These are phyloP conservation scores for Malassezia caprae DNA, from an alignment of 1,284 basidiomycete species.

Conservation along the genomic window DNA sequence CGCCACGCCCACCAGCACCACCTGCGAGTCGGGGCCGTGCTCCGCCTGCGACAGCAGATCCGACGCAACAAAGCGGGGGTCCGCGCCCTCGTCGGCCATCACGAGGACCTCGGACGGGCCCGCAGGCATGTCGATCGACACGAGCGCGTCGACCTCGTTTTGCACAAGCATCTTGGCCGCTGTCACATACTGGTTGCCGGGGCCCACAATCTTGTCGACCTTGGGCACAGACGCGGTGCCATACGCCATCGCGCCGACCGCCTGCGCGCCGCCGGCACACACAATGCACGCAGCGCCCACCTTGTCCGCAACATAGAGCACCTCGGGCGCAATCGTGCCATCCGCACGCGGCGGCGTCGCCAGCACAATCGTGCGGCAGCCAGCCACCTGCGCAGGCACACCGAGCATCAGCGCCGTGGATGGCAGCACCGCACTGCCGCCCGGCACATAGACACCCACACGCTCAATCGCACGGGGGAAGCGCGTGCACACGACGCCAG, in stretches of 20 bases:
- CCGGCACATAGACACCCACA: conserved; percentile 94
- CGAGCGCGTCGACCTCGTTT: conserved; percentile 92
- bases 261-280: conserved; percentile 77
- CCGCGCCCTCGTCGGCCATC: conserved; percentile 76
- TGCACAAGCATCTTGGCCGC: conserved; percentile 98
- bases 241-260: conserved; percentile 92
- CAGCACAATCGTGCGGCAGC: conserved; percentile 81
- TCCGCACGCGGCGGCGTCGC: conserved; percentile 75
- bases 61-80: conserved; percentile 84
- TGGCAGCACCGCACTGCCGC: conserved; percentile 89
- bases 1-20: conserved; percentile 74
- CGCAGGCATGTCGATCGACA: conserved; percentile 98
- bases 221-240: conserved; percentile 93
- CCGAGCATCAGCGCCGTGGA: conserved; percentile 97
- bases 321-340: conserved; percentile 43
- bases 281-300: conserved; percentile 49
- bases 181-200: conserved; percentile 98
- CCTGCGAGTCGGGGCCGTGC: conserved; percentile 95
- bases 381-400: conserved; percentile 92
- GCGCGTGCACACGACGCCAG: conserved; percentile 63
- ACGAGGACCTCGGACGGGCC: conserved; percentile 61
- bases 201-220: conserved; percentile 95
- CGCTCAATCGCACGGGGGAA: conserved; percentile 87
- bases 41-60: conserved; percentile 92
- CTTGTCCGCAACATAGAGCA: conserved; percentile 43